Evolutionary conservation across 2,329 filamentous ascomycete genomes (phyloP), one percentile per base, ranked within the genome.

Genomic region (Huntiella bhutanensis): DNA sequence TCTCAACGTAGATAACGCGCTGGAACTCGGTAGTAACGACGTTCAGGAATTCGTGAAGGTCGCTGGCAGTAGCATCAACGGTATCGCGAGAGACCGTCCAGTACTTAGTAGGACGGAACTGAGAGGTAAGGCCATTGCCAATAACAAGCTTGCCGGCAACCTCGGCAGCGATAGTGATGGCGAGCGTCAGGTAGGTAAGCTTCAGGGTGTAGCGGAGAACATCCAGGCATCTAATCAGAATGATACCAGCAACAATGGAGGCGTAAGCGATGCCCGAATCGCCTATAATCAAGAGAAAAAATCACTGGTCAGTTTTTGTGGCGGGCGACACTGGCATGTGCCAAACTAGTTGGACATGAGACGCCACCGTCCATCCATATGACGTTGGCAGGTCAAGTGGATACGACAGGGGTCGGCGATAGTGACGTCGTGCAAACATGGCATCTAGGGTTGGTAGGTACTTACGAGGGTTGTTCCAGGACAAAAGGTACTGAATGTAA

Each of bases 21-120:
- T 82, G 78, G 43, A 69, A 65, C 64, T 82, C 78, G 48, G 82
- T 79, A 51, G 80, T 67, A 54, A 81, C 76, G 60, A 82, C 82
- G 68, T 82, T 82, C 62, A 77, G 60, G 50, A 82, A 68, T 61
- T 81, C 77, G 56, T 80, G 72, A 36, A 76, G 64, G 53, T 81
- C 77, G 48, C 73, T 73, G 54, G 78, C 70, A 52, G 77, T 53
- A 48, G 62, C 59, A 54, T 81, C 73, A 35, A 81, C 60, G 5
- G 73, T 75, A 54, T 77, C 71, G 53, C 71, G 69, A 7, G 77
- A 70, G 37, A 82, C 60, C 4, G 75, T 79, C 60, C 77, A 79
- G 64, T 82, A 82, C 59, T 71, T 70, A 58, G 69, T 72, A 46
- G 77, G 77, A 53, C 77, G 73, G 55, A 82, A 59, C 60, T 80